These are phyloP conservation scores for Xylariales sp. DNA, from an alignment of 2,329 filamentous ascomycete genomes.

Conservation along the genomic window DNA sequence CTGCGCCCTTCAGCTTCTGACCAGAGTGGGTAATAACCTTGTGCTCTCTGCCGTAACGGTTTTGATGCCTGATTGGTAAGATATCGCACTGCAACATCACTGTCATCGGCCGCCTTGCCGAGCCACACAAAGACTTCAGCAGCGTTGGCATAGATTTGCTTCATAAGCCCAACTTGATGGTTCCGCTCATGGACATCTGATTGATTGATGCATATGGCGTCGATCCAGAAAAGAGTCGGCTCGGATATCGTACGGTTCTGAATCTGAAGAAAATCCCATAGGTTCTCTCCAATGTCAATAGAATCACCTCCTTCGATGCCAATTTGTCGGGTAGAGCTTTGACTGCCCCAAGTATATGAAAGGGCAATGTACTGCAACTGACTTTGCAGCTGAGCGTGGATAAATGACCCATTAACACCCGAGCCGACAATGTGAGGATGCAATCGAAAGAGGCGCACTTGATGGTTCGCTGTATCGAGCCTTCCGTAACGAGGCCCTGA, in stretches of 20 bases:
- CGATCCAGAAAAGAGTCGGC: slow-evolving; percentile 3
- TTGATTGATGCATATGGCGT: slow-evolving; percentile 7
- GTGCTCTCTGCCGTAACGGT: neutral
- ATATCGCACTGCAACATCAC: neutral
- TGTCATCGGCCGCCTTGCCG: neutral
- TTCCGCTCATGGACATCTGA: slow-evolving; percentile 2
- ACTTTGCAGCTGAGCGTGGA: neutral
- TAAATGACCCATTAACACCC: neutral
- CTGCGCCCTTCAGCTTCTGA: too few species aligned
- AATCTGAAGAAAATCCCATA: neutral
- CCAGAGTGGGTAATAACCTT: neutral
- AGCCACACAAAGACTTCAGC: slow-evolving; percentile 1
- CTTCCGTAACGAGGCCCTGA: too few species aligned
- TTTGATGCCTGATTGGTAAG: neutral
- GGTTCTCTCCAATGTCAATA: neutral
- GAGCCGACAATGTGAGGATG: too few species aligned
- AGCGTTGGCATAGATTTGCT: slow-evolving; percentile 1
- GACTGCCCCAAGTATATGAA: neutral
- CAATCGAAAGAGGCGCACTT: too few species aligned
- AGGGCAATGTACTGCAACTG: neutral
- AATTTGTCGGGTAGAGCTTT: neutral
- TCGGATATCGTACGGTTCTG: neutral
- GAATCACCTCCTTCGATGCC: neutral
- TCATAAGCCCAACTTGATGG: slow-evolving; percentile 3
- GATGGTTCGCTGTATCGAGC: too few species aligned